Evolutionary conservation across 2,329 filamentous ascomycete species (phyloP).

Genomic region (Trichocomaceae sp.): DNA sequence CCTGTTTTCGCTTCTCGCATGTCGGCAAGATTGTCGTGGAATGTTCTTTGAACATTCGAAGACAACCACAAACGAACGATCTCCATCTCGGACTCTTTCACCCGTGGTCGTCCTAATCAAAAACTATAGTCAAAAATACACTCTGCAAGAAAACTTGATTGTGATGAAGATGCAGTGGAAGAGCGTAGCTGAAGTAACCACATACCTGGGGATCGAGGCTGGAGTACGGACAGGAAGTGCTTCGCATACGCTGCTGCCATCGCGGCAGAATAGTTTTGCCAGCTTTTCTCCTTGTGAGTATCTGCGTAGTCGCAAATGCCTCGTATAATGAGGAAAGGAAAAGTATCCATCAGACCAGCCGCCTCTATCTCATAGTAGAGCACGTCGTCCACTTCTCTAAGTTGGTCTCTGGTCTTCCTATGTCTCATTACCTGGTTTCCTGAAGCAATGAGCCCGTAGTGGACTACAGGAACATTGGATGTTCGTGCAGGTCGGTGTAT

Average conservation of each 20-base stretch:
- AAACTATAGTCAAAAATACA: too few relatives aligned
- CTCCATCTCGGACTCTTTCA: too few relatives aligned
- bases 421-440: conserved; percentile 18
- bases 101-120: too few relatives aligned
- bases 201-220: too few relatives aligned
- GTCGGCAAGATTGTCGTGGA: too few relatives aligned
- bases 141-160: too few relatives aligned
- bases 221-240: too few relatives aligned
- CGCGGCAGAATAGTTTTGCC: neutral
- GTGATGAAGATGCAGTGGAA: too few relatives aligned
- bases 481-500: neutral
- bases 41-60: too few relatives aligned
- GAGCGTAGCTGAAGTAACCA: too few relatives aligned
- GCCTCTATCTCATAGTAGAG: conserved; percentile 5
- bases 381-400: neutral
- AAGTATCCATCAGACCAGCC: neutral
- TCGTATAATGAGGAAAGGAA: neutral
- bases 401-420: conserved; percentile 11
- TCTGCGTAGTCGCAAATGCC: neutral
- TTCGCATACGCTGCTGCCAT: neutral
- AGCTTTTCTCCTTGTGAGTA: neutral
- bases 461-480: conserved; percentile 1
- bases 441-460: conserved; percentile 18
- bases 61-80: too few relatives aligned
- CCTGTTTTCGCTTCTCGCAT: too few relatives aligned